Evolutionary conservation across 805 yeast species (phyloP), one percentile per base, ranked within the genome.

Genomic region (Metschnikowia santaceciliae): DNA sequence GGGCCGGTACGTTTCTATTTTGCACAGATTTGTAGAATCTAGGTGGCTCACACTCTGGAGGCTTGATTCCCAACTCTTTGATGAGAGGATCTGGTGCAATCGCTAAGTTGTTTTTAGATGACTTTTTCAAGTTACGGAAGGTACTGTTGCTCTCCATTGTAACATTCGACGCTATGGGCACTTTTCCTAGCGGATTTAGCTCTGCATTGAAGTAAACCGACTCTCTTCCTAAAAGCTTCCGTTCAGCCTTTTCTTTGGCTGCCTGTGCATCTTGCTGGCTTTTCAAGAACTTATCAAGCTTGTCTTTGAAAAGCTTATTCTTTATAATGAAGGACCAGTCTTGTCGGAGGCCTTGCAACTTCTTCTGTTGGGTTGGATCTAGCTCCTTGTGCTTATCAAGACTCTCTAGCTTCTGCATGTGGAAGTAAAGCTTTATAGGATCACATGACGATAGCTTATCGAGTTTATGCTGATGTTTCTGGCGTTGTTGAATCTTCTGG

Each of bases 131-230:
- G 46, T 70, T 71, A 5, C 62, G 62, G 8, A 67, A 50, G 5
- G 56, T 57, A 39, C 56, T 56, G 15, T 66, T 58, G 3, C 53
- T 47, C 11, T 32, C 45, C 2, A 45, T 36, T 6, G 45, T 37
- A 15, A 44, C 26, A 11, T 47, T 47, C n/a, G 17, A 32, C 32
- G 32, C 10, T 22, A 44, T 23, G 0, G 87, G 86, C 0, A 83
- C 79, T 44, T 60, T 65, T 0, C 90, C 90, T 4, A 75, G 59
- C 2, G 85, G 83, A 53, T 84, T 84, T 69, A 86, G 75, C 54
- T 84, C 88, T 4, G 84, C 82, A 57, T 84, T 85, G 63, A 80
- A 83, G 60, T 78, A 84, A 1, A 82, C 70, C 6, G 88, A 82
- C 36, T 72, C 66, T 30, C 56, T 59, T 1, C 83, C 84, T 58